Evolutionary conservation across 352 stramenopile species (phyloP).

Genomic region (Phytophthora quininea): DNA sequence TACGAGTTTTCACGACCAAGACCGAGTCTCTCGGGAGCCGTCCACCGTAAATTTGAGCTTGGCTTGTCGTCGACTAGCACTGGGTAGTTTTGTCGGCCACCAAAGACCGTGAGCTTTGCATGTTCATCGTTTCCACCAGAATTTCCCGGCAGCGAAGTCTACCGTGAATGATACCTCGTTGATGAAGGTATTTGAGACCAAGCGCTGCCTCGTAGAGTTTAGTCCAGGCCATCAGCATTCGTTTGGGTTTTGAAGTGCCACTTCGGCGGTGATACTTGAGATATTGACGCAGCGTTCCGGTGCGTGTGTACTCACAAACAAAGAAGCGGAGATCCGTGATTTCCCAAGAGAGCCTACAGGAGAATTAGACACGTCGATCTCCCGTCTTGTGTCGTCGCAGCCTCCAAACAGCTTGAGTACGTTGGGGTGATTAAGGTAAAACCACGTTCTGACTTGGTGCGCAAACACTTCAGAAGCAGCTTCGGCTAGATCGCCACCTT

Average conservation of each 20-base stretch:
- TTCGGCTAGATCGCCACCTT: constrained; percentile 3
- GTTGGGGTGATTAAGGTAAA: constrained; percentile 19
- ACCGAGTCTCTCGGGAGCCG: constrained; percentile 16
- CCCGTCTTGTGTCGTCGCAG: constrained; percentile 7
- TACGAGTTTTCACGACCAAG: constrained; percentile 2
- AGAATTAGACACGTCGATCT: constrained; percentile 13
- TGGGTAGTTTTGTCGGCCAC: not conserved
- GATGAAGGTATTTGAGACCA: constrained; percentile 31
- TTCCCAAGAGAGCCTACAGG: not conserved
- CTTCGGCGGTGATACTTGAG: constrained; percentile 3
- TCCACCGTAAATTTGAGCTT: constrained; percentile 19
- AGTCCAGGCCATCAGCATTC: constrained; percentile 10
- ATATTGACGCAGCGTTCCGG: constrained; percentile 16
- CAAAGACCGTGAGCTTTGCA: constrained; percentile 23
- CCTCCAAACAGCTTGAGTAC: constrained; percentile 15
- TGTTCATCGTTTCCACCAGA: constrained; percentile 20
- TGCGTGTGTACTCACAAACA: constrained; percentile 15
- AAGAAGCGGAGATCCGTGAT: constrained; percentile 9
- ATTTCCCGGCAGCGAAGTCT: constrained; percentile 21
- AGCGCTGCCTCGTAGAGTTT: constrained; percentile 25
- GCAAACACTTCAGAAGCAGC: constrained; percentile 5
- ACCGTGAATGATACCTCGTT: constrained; percentile 18
- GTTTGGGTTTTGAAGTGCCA: not conserved
- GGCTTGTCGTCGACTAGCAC: not conserved
- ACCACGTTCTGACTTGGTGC: constrained; percentile 11